Conservation (phyloP, 257 asterid species). For the Henckelia pumila region DNA sequence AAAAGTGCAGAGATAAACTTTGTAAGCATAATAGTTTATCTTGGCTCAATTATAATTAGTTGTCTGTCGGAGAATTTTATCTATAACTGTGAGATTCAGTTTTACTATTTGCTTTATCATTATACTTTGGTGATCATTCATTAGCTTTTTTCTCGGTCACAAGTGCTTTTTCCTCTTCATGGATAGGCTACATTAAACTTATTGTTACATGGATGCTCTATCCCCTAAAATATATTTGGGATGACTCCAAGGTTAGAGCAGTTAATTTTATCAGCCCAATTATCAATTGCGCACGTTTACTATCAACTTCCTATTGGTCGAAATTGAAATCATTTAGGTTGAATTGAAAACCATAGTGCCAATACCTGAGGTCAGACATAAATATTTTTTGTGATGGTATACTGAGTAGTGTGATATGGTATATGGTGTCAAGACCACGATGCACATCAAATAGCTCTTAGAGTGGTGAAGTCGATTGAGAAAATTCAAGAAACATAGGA, state of each 20-base stretch:
- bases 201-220: slow-evolving; percentile 2
- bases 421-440: slow-evolving; percentile 9
- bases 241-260: background rate
- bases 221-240: background rate
- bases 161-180: background rate
- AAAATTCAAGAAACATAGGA: slow-evolving; percentile 18
- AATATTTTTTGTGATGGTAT: slow-evolving; percentile 5
- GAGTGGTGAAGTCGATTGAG: slow-evolving; percentile 1
- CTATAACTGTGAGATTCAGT: background rate
- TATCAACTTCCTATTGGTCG: background rate
- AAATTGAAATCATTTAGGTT: background rate
- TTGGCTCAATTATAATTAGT: background rate
- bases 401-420: slow-evolving; percentile 8
- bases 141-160: background rate
- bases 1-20: background rate
- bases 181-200: background rate
- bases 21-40: background rate
- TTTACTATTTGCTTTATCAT: background rate
- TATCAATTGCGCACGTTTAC: background rate
- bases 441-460: slow-evolving; percentile 1
- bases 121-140: background rate
- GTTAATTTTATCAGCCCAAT: background rate
- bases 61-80: background rate
- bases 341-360: background rate
- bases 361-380: background rate